Evolutionary conservation across 1,139 yeast genomes (phyloP).

Genomic region (Suhomyces taliae): DNA sequence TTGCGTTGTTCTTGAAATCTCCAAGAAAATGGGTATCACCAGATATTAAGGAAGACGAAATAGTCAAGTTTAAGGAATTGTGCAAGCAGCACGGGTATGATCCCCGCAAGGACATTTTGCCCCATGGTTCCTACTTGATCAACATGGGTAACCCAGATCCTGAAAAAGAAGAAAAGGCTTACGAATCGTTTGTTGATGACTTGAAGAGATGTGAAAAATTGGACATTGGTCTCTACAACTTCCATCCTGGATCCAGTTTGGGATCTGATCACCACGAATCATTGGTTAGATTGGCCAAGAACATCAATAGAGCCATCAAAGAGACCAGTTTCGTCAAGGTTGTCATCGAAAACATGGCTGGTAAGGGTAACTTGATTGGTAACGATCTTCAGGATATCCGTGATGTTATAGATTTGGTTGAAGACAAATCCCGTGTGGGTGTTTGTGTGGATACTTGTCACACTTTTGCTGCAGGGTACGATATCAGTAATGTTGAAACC

Average conservation of each 20-base stretch:
- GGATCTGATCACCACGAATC: conserved; percentile 70
- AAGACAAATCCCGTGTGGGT: conserved; percentile 80
- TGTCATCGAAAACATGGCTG: conserved; percentile 97
- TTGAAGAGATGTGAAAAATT: conserved; percentile 80
- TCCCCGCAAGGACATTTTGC: conserved; percentile 75
- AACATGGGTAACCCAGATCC: conserved; percentile 88
- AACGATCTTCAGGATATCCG: conserved; percentile 73
- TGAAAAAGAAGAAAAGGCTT: conserved; percentile 75
- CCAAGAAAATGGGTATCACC: conserved; percentile 94
- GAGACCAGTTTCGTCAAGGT: conserved; percentile 79
- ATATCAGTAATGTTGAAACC: conserved; percentile 57
- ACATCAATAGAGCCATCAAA: conserved; percentile 73
- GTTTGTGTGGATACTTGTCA: conserved; percentile 97
- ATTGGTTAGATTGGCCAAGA: conserved; percentile 65
- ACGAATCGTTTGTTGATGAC: conserved; percentile 82
- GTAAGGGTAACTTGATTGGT: conserved; percentile 90
- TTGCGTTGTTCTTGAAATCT: conserved; percentile 87
- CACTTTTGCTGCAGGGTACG: conserved; percentile 95
- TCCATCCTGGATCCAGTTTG: conserved; percentile 93
- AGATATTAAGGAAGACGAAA: conserved; percentile 65
- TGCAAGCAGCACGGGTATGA: conserved; percentile 67
- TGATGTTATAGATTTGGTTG: conserved; percentile 71
- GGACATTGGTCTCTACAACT: conserved; percentile 82
- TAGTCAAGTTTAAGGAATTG: conserved; percentile 57
- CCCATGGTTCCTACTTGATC: conserved; percentile 93